Percentiles rank a stretch among this genome's conserved stretches.
Evolutionary conservation across 2,329 filamentous ascomycete genomes (phyloP).

Genomic region (Pseudopyrenochaeta lycopersici): DNA sequence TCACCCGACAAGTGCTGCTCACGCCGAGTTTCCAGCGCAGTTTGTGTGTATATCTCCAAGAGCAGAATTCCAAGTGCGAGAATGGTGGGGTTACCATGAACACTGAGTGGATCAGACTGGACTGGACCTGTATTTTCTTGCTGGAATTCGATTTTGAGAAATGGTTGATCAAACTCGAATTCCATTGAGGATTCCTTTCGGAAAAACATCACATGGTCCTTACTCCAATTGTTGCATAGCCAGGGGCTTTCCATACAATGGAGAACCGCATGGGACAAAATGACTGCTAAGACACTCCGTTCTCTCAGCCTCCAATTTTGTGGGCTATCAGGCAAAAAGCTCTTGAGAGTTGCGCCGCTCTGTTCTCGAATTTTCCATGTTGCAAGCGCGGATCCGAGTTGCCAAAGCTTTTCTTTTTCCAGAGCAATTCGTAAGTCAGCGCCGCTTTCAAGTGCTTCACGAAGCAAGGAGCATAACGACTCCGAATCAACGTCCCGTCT

Average conservation of each 20-base stretch:
- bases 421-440: neutral
- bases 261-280: slow-evolving; percentile 9
- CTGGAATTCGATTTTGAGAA: neutral
- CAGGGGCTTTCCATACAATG: slow-evolving; percentile 9
- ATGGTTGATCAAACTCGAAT: slow-evolving; percentile 6
- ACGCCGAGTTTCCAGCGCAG: neutral
- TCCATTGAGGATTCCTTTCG: neutral
- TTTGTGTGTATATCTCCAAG: neutral
- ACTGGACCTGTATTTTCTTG: neutral
- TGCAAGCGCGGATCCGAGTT: neutral
- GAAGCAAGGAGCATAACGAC: too few species aligned
- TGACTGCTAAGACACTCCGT: slow-evolving; percentile 1
- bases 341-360: neutral
- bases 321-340: neutral
- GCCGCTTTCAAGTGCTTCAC: neutral
- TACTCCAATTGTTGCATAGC: slow-evolving; percentile 12
- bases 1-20: neutral
- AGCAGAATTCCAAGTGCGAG: neutral
- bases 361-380: neutral
- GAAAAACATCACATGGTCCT: slow-evolving; percentile 15
- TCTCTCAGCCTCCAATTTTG: neutral
- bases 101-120: neutral
- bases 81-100: neutral
- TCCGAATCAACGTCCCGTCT: too few species aligned
- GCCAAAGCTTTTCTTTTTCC: neutral